A percentile compares a stretch with the other conserved stretches of the same genome.
phyloP scores from a whole-genome alignment of 768 basidiomycete genomes.

The Rhodotorula taiwanensis region DNA sequence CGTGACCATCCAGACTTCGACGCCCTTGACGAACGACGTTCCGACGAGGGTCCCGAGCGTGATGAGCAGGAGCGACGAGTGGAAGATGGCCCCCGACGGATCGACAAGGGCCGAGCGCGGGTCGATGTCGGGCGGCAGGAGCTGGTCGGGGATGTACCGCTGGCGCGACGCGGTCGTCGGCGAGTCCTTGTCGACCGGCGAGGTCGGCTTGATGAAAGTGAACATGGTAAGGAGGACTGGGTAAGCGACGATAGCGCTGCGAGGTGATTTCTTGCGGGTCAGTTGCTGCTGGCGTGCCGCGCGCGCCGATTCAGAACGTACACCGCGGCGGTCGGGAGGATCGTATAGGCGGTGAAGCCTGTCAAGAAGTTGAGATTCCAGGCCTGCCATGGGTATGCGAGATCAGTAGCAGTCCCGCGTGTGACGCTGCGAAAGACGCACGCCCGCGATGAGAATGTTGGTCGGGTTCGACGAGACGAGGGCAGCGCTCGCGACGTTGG shows the following conservation, averaged over 20 bases:
- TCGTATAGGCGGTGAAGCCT: constrained; percentile 48
- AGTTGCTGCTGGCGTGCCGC: constrained; percentile 58
- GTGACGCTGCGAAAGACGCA: background rate
- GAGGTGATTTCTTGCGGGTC: fast-evolving
- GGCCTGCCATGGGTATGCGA: constrained; percentile 14
- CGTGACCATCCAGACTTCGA: constrained; percentile 77
- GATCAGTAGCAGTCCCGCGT: background rate
- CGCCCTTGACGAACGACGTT: constrained; percentile 52
- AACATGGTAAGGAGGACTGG: constrained; percentile 45
- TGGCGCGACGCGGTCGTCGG: constrained; percentile 5
- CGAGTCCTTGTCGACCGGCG: constrained; percentile 41
- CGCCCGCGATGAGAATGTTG: constrained; percentile 81
- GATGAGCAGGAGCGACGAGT: constrained; percentile 58
- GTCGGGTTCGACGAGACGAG: constrained; percentile 86
- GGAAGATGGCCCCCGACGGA: constrained; percentile 65
- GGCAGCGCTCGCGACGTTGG: constrained; percentile 52
- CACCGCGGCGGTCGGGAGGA: constrained; percentile 64
- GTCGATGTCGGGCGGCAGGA: constrained; percentile 43
- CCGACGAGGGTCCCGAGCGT: constrained; percentile 70
- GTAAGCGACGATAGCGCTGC: constrained; percentile 54
- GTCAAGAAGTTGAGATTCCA: constrained; percentile 40
- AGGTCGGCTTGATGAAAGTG: constrained; percentile 47
- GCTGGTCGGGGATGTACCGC: constrained; percentile 30
- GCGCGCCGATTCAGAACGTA: background rate
- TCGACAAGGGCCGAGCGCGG: constrained; percentile 64